These are phyloP conservation scores for Schizosaccharomyces japonicus DNA, from an alignment of 805 yeast genomes.

Conservation along the genomic window DNA sequence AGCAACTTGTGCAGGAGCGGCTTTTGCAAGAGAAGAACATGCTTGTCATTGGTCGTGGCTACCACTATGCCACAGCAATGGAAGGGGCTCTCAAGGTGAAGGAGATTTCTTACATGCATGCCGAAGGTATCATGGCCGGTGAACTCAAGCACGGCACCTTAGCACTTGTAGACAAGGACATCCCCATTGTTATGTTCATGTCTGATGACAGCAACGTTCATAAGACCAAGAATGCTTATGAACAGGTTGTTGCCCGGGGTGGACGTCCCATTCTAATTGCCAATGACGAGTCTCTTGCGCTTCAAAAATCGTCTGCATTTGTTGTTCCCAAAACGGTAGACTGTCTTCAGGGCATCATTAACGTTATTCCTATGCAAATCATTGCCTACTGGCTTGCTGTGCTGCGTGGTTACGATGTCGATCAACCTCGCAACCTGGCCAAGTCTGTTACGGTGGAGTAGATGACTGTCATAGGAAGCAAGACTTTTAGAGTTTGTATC, in stretches of 20 bases:
- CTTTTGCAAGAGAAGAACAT: slow-evolving; percentile 24
- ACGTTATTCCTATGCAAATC: slow-evolving; percentile 82
- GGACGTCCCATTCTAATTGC: slow-evolving; percentile 90
- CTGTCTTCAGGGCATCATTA: slow-evolving; percentile 87
- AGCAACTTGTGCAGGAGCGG: slow-evolving; percentile 53
- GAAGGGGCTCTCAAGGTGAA: slow-evolving; percentile 97
- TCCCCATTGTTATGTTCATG: slow-evolving; percentile 89
- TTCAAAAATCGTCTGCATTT: slow-evolving; percentile 25
- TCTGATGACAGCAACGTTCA: slow-evolving; percentile 92
- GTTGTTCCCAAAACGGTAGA: slow-evolving; percentile 92
- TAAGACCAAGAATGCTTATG: slow-evolving; percentile 81
- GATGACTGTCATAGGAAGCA: no score
- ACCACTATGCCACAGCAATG: slow-evolving; percentile 86
- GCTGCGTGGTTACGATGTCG: slow-evolving; percentile 84
- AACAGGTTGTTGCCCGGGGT: slow-evolving; percentile 89
- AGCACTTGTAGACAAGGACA: slow-evolving; percentile 79
- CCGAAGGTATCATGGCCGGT: slow-evolving; percentile 97
- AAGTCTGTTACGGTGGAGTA: slow-evolving; percentile 53
- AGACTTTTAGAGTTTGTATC: no score
- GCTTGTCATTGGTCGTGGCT: slow-evolving; percentile 85
- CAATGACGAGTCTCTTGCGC: slow-evolving; percentile 45
- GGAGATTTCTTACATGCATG: slow-evolving; percentile 95
- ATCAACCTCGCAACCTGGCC: slow-evolving; percentile 95
- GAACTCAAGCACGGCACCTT: slow-evolving; percentile 95
- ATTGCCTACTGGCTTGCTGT: slow-evolving; percentile 95